These are phyloP conservation scores for Vaccinium darrowii DNA, from an alignment of 148 eudicot species.

Conservation along the genomic window DNA sequence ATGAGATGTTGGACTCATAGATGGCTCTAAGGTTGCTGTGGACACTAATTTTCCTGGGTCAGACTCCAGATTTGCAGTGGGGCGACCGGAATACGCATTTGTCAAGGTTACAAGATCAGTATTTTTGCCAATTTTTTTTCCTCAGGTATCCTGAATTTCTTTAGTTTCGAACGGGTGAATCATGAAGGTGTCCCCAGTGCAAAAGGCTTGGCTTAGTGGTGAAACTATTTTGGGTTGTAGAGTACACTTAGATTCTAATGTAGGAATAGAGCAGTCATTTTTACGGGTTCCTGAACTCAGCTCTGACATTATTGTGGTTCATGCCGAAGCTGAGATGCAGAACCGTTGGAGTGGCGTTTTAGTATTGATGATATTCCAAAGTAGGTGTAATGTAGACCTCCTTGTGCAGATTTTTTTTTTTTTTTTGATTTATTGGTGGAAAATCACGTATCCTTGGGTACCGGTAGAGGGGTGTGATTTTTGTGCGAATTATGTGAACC, in stretches of 20 bases:
- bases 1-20: slow-evolving; percentile 89
- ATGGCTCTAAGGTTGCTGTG: not conserved
- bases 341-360: slow-evolving; percentile 11
- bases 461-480: slow-evolving; percentile 1
- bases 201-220: slow-evolving; percentile 20
- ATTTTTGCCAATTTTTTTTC: slow-evolving; percentile 14
- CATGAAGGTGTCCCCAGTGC: slow-evolving; percentile 39
- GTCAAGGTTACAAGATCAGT: slow-evolving; percentile 19
- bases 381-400: slow-evolving; percentile 28
- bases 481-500: not conserved
- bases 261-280: slow-evolving; percentile 33
- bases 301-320: slow-evolving; percentile 17
- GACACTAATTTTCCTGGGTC: slow-evolving; percentile 9
- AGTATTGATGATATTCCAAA: slow-evolving; percentile 19
- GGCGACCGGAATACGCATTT: slow-evolving; percentile 21
- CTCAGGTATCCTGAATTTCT: slow-evolving; percentile 20
- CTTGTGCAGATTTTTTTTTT: slow-evolving; percentile 39
- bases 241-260: slow-evolving; percentile 41
- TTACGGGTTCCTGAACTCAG: slow-evolving; percentile 40
- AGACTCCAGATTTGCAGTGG: slow-evolving; percentile 7
- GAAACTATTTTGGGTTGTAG: slow-evolving; percentile 43
- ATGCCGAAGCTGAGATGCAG: slow-evolving; percentile 14
- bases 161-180: slow-evolving; percentile 32
- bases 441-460: not conserved
- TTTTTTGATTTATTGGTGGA: not conserved